Evolutionary conservation across 805 yeast species (phyloP), one percentile per base, ranked within the genome.

Genomic region (Metschnikowia vanudenii): DNA sequence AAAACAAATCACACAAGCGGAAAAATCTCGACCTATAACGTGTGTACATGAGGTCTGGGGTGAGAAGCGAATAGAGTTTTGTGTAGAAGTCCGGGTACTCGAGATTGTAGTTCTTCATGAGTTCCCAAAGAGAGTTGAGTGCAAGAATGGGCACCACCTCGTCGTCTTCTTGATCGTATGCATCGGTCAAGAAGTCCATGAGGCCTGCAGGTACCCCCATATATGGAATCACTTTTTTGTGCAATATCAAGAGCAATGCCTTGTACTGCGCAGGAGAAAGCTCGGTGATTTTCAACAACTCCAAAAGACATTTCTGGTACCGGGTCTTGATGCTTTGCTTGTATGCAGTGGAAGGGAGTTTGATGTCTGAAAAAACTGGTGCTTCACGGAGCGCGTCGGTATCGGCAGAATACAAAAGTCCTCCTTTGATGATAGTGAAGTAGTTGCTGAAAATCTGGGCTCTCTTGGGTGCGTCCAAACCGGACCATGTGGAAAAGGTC

Each of bases 111-210:
- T 76, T 74, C 58, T 80, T 87, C 83, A 92, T 92, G 49, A 92
- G 73, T 58, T 82, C 89, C 67, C 89, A 92, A 43, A 92, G 71
- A 10, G 97, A 95, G 64, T 90, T 92, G 56, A 92, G 74, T 2
- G 98, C 84, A 43, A 94, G 68, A 37, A 92, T 79, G 14, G 91
- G 85, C 12, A 84, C 71, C 6, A 84, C 74, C 13, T 60, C 61
- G 52, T 71, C 76, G 22, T 66, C 69, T 30, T 57, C 60, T 37
- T 62, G 59, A 54, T 86, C 76, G 61, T 89, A 91, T 2, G 95
- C 84, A 50, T 88, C 96, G 0, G 97, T 89, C 49, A 92, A 72
- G 62, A 92, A 94, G 69, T 92, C 99, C 97, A 94, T 91, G 38
- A 94, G 69, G 50, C 79, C 75, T 36, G 88, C 85, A 6, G 98